Conservation (phyloP, 2,329 filamentous ascomycete species). For the Fusarium circinatum region DNA sequence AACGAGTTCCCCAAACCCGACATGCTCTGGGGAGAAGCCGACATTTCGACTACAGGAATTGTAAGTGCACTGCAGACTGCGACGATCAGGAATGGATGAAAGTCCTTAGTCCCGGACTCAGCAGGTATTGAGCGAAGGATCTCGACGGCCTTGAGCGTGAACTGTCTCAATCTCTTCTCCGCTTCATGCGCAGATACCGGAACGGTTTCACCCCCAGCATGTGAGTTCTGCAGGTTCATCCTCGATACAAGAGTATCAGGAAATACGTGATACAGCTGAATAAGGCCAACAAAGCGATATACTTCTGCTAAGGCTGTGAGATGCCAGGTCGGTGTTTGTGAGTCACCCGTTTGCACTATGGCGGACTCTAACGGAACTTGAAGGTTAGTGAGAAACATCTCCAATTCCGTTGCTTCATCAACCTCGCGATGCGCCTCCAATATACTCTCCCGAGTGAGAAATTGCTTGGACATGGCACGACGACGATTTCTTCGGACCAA, state of each 20-base stretch:
- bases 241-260: neutral
- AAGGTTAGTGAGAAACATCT: neutral
- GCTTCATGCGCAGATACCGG: neutral
- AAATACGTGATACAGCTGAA: neutral
- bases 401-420: neutral
- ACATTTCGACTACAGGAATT: rapidly evolving
- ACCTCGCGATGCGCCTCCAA: neutral
- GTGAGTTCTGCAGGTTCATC: neutral
- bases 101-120: neutral
- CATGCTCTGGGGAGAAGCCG: neutral
- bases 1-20: neutral
- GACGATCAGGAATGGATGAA: neutral
- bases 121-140: neutral
- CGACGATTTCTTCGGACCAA: neutral
- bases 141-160: neutral
- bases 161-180: neutral
- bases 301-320: neutral
- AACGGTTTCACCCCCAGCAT: rapidly evolving
- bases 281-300: neutral
- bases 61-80: neutral
- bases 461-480: neutral
- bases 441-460: neutral
- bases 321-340: neutral
- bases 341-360: neutral
- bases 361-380: neutral